Evolutionary conservation across 805 yeast species (phyloP), one percentile per base, ranked within the genome.

Genomic region (Cyberlindnera euphorbiiphila): DNA sequence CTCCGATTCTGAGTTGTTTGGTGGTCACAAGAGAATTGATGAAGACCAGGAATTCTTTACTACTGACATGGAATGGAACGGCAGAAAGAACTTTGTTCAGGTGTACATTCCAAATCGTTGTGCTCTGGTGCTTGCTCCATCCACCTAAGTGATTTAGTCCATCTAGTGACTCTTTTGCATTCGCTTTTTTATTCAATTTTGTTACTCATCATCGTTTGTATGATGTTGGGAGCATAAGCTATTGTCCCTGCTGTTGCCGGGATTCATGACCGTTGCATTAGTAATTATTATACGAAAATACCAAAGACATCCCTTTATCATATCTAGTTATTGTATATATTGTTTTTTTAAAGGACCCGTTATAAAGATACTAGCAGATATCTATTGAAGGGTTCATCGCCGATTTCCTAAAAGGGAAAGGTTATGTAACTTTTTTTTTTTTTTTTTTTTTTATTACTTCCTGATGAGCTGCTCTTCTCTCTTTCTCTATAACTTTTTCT

Each of bases 1-100:
- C 54, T 69, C 89, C 3, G 98, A 91, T 55, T 70, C 71, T 36
- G 61, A 57, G 12, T 69, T 73, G 47, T 85, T 71, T 62, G 96
- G 96, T 21, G 98, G 98, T 4, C 95, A 85, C 56, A 68, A 65
- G 22, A 71, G 96, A 51, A 70, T 88, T 37, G 83, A 80, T 54
- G 73, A 65, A 38, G 56, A 53, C 16, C 60, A 76, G 3, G 69
- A 69, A 46, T 86, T 71, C 55, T 76, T 75, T 58, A 87, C 97
- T 16, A 76, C 82, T 11, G 78, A 81, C 35, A 74, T 84, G 29
- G 65, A 63, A 17, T 91, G 98, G 98, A 86, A 91, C 54, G 69
- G 74, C 46, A 71, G 98, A 48, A 62, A 66, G 18, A 85, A 91
- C 60, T 83, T 77, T 42, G 48, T 91, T 34, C 87, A 86, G 61